phyloP scores from a whole-genome alignment of 768 basidiomycete genomes.

The Amyloporia xantha region DNA sequence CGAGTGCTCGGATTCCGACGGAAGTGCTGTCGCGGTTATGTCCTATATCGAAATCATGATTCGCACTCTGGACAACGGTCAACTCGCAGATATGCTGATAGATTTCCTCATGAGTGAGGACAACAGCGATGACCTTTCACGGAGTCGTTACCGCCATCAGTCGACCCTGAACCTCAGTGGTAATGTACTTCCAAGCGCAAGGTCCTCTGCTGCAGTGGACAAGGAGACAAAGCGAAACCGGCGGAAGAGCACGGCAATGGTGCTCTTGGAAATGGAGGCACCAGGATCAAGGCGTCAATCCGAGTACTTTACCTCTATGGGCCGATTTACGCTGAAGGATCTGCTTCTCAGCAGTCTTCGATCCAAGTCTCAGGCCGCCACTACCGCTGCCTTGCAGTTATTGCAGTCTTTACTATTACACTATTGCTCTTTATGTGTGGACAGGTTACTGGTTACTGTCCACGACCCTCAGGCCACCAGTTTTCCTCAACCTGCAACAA shows the following conservation, averaged over 20 bases:
- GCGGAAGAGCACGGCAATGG: conserved; percentile 85
- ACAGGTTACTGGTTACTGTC: conserved; percentile 64
- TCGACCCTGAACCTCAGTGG: conserved; percentile 37
- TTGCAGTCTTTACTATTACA: conserved; percentile 66
- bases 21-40: conserved; percentile 95
- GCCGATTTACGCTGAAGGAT: conserved; percentile 89
- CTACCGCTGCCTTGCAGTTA: conserved; percentile 74
- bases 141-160: conserved; percentile 34
- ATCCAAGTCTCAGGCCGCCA: conserved; percentile 57
- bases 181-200: conserved; percentile 24
- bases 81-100: conserved; percentile 64
- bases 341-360: conserved; percentile 74
- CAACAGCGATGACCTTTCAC: conserved; percentile 53
- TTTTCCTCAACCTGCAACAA: conserved; percentile 53
- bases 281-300: conserved; percentile 64
- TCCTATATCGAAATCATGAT: conserved; percentile 91
- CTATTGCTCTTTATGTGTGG: conserved; percentile 58
- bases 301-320: conserved; percentile 82
- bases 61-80: conserved; percentile 61
- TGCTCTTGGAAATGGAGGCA: conserved; percentile 80
- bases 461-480: conserved; percentile 67
- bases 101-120: conserved; percentile 83
- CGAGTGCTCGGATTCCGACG: conserved; percentile 88
- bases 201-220: conserved; percentile 27
- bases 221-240: conserved; percentile 43